Evolutionary conservation across 306 rosid species (phyloP), one percentile per base, ranked within the genome.

Genomic region (Ceratonia siliqua): DNA sequence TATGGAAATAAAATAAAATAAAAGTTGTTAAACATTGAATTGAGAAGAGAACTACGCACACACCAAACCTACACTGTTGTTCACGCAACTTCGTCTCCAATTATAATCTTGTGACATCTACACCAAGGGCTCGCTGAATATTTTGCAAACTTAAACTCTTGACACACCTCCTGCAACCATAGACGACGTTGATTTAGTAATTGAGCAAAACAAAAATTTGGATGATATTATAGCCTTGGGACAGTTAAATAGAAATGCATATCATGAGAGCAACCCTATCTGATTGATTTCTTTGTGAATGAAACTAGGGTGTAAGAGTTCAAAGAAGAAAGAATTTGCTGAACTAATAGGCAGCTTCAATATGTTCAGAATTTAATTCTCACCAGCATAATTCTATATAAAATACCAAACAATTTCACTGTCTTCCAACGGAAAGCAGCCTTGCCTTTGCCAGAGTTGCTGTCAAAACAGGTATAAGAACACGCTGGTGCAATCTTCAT

Each of bases 21-120:
- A 70, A n/a, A 42, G 4, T 38, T 46, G 56, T 7, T 14, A 70
- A 57, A 54, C 27, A 66, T 46, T 72, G 38, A 53, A 72, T 72
- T 24, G 76, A 8, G 24, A 42, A 20, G 32, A 74, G 72, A 49
- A 59, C n/a, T 2, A 62, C 17, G 59, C 1, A 59, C 55, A 30
- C 2, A 79, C 84, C 84, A 21, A 24, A 66, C 22, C 28, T 43
- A 54, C 48, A 41, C 73, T 64, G 43, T 39, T 20, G 73, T 55
- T 43, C 62, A 15, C 10, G 24, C 56, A 62, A 48, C 22, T 42
- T 62, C 58, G 7, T 46, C 74, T 30, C 65, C 69, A 72, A 59
- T 77, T n/a, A 32, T 32, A 75, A 82, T 61, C 70, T 61, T 52
- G 69, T 70, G 78, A 55, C 78, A 68, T 73, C 80, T 76, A 76